These are phyloP conservation scores for Dactylellina leptospora DNA, from an alignment of 2,329 filamentous ascomycete species.

Conservation along the genomic window DNA sequence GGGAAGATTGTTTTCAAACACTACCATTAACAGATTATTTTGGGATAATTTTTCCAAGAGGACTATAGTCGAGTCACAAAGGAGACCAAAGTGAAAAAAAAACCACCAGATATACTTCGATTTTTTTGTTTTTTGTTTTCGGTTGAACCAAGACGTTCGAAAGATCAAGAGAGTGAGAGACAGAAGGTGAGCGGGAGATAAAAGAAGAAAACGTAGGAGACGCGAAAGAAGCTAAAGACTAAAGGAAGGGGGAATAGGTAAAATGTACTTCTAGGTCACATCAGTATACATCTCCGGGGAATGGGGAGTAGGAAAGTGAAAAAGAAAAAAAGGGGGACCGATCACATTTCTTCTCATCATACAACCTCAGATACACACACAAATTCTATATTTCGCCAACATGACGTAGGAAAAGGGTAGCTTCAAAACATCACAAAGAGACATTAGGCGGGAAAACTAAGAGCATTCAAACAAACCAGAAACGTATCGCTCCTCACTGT, in stretches of 20 bases:
- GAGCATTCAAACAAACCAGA: constrained; percentile 3
- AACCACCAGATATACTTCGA: neutral
- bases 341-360: constrained; percentile 31
- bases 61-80: constrained; percentile 3
- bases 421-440: constrained; percentile 2
- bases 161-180: constrained; percentile 7
- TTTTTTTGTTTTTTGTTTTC: constrained; percentile 25
- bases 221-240: neutral
- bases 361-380: constrained; percentile 35
- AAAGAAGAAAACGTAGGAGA: neutral
- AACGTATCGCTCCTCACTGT: constrained; percentile 45
- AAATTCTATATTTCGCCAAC: constrained; percentile 43
- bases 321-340: neutral
- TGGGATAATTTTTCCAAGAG: neutral
- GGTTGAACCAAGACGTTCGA: neutral
- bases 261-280: constrained; percentile 49
- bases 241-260: neutral
- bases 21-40: constrained; percentile 2
- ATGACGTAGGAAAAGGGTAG: constrained; percentile 3
- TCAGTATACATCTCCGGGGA: constrained; percentile 48
- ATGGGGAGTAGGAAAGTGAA: neutral
- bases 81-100: constrained; percentile 1
- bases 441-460: constrained; percentile 11
- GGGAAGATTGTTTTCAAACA: neutral
- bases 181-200: no score